Evolutionary conservation across 2,329 filamentous ascomycete genomes (phyloP).

Genomic region (Aspergillus sp.): DNA sequence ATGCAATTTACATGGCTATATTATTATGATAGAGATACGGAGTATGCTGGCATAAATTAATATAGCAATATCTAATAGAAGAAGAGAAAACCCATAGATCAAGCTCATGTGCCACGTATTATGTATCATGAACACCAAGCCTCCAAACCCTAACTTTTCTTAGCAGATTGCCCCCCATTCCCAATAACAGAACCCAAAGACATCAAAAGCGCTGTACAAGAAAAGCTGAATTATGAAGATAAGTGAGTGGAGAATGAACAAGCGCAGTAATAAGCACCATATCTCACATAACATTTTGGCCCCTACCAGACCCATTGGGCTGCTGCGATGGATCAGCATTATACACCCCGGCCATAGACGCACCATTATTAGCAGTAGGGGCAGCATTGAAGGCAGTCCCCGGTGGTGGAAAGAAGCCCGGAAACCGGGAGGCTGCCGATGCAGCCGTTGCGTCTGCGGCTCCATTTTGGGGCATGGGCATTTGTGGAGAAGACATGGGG

Average conservation of each 20-base stretch:
- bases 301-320: background rate
- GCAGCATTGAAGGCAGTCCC: background rate
- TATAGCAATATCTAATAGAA: background rate
- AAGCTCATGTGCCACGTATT: background rate
- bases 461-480: constrained; percentile 11
- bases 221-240: background rate
- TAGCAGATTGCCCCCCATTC: background rate
- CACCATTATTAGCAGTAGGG: background rate
- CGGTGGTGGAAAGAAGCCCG: background rate
- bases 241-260: background rate
- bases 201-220: background rate
- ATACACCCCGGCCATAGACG: background rate
- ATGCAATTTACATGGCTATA: too few species aligned
- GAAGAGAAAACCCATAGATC: background rate
- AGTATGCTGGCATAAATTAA: background rate
- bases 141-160: background rate
- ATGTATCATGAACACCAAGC: background rate
- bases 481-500: constrained; percentile 15
- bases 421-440: constrained; percentile 5
- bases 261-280: background rate
- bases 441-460: constrained; percentile 10
- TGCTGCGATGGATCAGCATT: background rate
- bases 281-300: background rate
- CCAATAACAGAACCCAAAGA: background rate
- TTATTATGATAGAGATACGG: too few species aligned